phyloP scores from a whole-genome alignment of 768 basidiomycete genomes.

The Trametes sanguinea region DNA sequence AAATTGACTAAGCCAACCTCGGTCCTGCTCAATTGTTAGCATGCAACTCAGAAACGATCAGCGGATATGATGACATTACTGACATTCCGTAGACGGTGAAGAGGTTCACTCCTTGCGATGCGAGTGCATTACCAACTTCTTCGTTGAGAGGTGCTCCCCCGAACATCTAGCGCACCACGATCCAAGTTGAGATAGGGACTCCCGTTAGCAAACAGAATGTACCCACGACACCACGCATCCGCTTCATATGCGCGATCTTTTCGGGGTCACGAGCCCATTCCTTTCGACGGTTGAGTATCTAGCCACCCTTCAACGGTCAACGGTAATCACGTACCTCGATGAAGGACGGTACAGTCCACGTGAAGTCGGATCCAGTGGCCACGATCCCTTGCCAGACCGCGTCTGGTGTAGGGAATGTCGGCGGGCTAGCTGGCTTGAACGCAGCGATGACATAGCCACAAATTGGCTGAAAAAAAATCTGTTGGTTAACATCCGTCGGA shows the following conservation, averaged over 20 bases:
- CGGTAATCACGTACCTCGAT: constrained; percentile 11
- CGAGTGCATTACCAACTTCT: constrained; percentile 11
- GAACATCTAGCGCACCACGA: constrained; percentile 3
- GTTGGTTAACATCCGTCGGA: neutral
- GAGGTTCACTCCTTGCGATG: constrained; percentile 9
- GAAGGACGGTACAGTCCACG: constrained; percentile 23
- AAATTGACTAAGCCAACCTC: constrained; percentile 15
- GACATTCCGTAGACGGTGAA: constrained; percentile 15
- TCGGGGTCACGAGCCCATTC: constrained; percentile 25
- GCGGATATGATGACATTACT: neutral
- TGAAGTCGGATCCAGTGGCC: constrained; percentile 9
- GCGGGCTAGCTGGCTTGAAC: constrained; percentile 30
- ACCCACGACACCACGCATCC: constrained; percentile 12
- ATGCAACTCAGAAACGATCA: neutral
- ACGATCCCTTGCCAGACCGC: constrained; percentile 13
- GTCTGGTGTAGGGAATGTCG: constrained; percentile 27
- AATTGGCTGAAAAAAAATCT: neutral
- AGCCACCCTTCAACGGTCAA: neutral
- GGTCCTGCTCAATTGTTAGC: constrained; percentile 1
- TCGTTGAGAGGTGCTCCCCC: constrained; percentile 18
- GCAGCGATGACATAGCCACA: constrained; percentile 25
- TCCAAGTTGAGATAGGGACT: too few species aligned
- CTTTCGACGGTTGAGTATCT: neutral
- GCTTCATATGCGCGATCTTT: constrained; percentile 19
- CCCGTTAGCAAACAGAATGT: too few species aligned